Evolutionary conservation across 805 yeast genomes (phyloP).

Genomic region (Kodamaea kaohsiungensis): DNA sequence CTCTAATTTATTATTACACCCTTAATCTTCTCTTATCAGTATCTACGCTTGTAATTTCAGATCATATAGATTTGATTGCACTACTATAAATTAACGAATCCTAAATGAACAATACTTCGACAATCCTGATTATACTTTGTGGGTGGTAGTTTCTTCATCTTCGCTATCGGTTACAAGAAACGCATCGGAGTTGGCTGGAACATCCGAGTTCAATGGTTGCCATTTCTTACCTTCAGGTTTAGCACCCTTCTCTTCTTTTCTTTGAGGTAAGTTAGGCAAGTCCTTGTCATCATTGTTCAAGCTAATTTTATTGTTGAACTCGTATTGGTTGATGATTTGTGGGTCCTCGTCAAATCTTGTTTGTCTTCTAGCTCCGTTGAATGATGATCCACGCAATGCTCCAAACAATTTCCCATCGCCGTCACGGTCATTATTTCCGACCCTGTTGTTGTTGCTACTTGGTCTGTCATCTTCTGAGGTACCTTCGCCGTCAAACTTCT

Average conservation of each 20-base stretch:
- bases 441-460: slow-evolving; percentile 3
- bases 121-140: background rate
- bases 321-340: slow-evolving; percentile 45
- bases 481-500: slow-evolving; percentile 38
- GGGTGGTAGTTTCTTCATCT: slow-evolving; percentile 29
- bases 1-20: too few relatives aligned
- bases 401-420: slow-evolving; percentile 41
- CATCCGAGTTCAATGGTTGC: slow-evolving; percentile 41
- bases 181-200: slow-evolving; percentile 44
- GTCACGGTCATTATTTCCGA: slow-evolving; percentile 8
- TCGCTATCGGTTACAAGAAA: slow-evolving; percentile 46
- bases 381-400: slow-evolving; percentile 48
- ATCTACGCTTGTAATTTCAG: too few relatives aligned
- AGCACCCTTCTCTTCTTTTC: slow-evolving; percentile 9
- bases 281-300: slow-evolving; percentile 31
- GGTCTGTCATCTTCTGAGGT: slow-evolving; percentile 19
- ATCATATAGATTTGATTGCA: too few relatives aligned
- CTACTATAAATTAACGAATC: too few relatives aligned
- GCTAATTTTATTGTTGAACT: slow-evolving; percentile 48
- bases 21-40: too few relatives aligned
- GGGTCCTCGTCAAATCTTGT: slow-evolving; percentile 54
- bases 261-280: slow-evolving; percentile 26
- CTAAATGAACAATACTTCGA: too few relatives aligned
- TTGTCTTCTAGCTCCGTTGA: slow-evolving; percentile 19
- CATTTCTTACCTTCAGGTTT: slow-evolving; percentile 24